A percentile compares a stretch with the other conserved stretches of the same genome.
phyloP scores from a whole-genome alignment of 2,329 filamentous ascomycete species.

The Cytospora schulzeri region DNA sequence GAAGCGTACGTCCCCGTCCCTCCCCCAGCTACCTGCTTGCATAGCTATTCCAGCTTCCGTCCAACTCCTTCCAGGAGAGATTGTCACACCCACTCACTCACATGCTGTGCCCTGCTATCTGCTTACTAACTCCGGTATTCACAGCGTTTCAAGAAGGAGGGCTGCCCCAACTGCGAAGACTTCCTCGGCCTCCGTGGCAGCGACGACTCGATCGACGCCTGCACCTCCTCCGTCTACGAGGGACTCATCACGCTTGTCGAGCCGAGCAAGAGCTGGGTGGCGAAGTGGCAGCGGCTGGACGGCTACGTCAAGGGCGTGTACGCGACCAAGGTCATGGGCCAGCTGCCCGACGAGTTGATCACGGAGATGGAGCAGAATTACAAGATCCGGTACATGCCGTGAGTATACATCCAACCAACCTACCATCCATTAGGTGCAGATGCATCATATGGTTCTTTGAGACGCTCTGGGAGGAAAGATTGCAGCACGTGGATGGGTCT shows the following conservation, averaged over 20 bases:
- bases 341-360: constrained; percentile 68
- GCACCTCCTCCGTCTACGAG: constrained; percentile 95
- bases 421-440: background rate
- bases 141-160: constrained; percentile 81
- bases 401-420: constrained; percentile 36
- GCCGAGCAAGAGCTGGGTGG: constrained; percentile 86
- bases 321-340: constrained; percentile 90
- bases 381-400: constrained; percentile 68
- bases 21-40: background rate
- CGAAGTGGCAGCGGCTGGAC: constrained; percentile 93
- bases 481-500: no score
- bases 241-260: constrained; percentile 84
- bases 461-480: background rate
- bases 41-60: background rate
- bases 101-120: background rate
- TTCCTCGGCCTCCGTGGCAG: constrained; percentile 82
- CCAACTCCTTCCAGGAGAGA: background rate
- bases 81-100: no score
- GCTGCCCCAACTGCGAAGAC: constrained; percentile 95
- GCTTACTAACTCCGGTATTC: background rate
- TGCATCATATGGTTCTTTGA: background rate
- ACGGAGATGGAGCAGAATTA: constrained; percentile 64
- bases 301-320: constrained; percentile 88
- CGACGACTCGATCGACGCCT: constrained; percentile 81
- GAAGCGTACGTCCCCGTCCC: constrained; percentile 58